Conservation (phyloP, 208 protist genomes). For the Leishmania turanica region DNA sequence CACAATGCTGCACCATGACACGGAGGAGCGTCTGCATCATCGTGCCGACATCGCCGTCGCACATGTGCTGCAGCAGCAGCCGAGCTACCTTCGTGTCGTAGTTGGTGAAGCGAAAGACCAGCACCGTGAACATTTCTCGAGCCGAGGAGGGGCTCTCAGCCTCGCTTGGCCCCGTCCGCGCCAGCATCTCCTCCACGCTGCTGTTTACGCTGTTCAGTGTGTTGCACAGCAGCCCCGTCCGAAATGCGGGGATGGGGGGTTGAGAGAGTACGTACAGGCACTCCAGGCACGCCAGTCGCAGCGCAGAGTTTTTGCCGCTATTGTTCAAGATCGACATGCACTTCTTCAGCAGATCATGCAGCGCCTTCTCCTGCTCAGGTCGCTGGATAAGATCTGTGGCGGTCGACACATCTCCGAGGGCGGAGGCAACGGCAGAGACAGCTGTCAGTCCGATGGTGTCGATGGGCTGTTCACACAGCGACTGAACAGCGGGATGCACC, state of each 20-base stretch:
- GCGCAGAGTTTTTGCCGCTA: constrained; percentile 51
- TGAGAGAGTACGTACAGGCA: constrained; percentile 76
- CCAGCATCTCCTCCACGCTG: constrained; percentile 79
- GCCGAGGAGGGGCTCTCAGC: constrained; percentile 36
- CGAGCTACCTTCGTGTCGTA: constrained; percentile 62
- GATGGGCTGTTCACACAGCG: constrained; percentile 56
- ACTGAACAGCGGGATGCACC: constrained; percentile 53
- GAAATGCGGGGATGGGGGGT: constrained; percentile 55
- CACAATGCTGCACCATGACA: constrained; percentile 43
- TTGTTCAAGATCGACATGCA: constrained; percentile 68
- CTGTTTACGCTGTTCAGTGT: constrained; percentile 68
- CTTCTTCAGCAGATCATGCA: constrained; percentile 23
- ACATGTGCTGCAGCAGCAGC: constrained; percentile 78
- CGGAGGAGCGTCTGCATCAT: constrained; percentile 44
- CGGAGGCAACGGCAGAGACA: constrained; percentile 57
- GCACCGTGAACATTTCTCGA: constrained; percentile 74
- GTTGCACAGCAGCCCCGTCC: constrained; percentile 57
- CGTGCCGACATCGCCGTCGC: constrained; percentile 44
- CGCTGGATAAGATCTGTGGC: constrained; percentile 31
- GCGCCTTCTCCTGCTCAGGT: constrained; percentile 29
- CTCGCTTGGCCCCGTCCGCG: constrained; percentile 5
- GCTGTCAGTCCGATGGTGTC: constrained; percentile 50
- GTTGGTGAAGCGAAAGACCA: constrained; percentile 81
- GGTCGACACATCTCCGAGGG: constrained; percentile 45
- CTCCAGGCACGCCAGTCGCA: constrained; percentile 68